phyloP scores from a whole-genome alignment of 1,284 basidiomycete genomes.

The Pascua guehoae region DNA sequence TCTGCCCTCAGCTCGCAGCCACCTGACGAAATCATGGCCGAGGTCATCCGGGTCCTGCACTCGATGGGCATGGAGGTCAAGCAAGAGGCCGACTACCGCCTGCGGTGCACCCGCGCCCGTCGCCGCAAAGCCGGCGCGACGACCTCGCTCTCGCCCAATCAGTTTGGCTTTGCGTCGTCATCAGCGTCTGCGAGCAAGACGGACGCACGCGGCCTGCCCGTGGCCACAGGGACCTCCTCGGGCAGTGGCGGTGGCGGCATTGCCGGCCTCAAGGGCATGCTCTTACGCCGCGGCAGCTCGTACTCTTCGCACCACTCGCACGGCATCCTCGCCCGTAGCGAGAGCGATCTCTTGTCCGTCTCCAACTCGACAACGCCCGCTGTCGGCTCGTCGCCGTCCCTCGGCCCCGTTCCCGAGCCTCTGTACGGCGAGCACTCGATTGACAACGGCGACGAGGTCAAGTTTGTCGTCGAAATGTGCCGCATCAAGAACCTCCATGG shows the following conservation, averaged over 20 bases:
- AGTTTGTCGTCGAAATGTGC: conserved; percentile 87
- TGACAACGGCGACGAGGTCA: conserved; percentile 87
- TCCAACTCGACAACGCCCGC: conserved; percentile 34
- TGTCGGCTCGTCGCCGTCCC: conserved; percentile 12
- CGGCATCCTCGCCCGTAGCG: conserved; percentile 28
- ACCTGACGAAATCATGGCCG: conserved; percentile 81
- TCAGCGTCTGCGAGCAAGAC: conserved; percentile 72
- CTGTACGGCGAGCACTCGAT: conserved; percentile 71
- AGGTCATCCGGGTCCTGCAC: conserved; percentile 72
- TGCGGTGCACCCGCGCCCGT: conserved; percentile 72
- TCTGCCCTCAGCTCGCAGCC: conserved; percentile 79
- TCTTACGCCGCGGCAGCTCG: conserved; percentile 81
- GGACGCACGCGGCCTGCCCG: not conserved
- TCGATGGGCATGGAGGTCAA: conserved; percentile 89
- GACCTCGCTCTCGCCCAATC: conserved; percentile 37
- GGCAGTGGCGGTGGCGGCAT: conserved; percentile 60
- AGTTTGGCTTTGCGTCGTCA: conserved; percentile 57
- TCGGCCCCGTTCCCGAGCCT: conserved; percentile 51
- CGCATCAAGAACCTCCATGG: conserved; percentile 79
- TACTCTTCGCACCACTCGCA: conserved; percentile 58
- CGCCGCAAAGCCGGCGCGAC: conserved; percentile 58
- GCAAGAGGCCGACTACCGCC: conserved; percentile 82
- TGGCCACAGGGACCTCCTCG: conserved; percentile 67
- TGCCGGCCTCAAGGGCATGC: conserved; percentile 73
- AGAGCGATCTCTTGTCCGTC: conserved; percentile 43